Conservation (phyloP, 2,329 filamentous ascomycete genomes). For the Pyricularia grisea region DNA sequence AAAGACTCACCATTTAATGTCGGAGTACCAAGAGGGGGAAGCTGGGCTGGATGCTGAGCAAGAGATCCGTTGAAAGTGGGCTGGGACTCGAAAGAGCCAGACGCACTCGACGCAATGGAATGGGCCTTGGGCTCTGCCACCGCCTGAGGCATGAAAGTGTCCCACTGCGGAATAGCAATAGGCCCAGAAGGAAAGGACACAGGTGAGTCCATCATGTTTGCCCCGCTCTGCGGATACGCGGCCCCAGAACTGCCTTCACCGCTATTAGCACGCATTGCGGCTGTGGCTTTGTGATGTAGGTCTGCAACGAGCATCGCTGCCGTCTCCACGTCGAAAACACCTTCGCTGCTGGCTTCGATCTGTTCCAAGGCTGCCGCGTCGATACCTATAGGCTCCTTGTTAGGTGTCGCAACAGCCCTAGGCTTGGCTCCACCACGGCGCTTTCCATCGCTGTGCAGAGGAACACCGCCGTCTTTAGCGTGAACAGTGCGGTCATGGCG, state of each 20-base stretch:
- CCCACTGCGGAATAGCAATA: conserved; percentile 82
- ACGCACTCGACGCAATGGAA: conserved; percentile 57
- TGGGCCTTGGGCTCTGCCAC: conserved; percentile 66
- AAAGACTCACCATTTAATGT: conserved; percentile 48
- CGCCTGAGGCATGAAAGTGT: conserved; percentile 68
- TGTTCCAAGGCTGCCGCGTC: conserved; percentile 85
- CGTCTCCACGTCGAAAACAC: conserved; percentile 90
- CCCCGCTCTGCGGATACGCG: conserved; percentile 62
- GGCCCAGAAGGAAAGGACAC: conserved; percentile 70
- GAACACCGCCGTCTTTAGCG: conserved; percentile 92
- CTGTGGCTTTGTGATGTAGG: conserved; percentile 88
- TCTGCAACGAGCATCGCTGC: conserved; percentile 98
- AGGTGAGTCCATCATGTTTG: conserved; percentile 66
- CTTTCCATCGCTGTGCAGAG: conserved; percentile 90
- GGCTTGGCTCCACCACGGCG: conserved; percentile 65
- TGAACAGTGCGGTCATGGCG: conserved; percentile 97
- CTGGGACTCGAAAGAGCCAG: conserved; percentile 60
- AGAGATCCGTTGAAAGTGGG: conserved; percentile 51
- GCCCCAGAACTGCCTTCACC: conserved; percentile 50
- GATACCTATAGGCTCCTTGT: conserved; percentile 71
- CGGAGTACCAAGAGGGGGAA: conserved; percentile 61
- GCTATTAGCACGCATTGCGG: conserved; percentile 51
- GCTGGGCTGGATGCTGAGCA: conserved; percentile 49
- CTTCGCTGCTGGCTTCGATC: conserved; percentile 80
- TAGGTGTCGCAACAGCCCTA: conserved; percentile 50